phyloP scores from a whole-genome alignment of 257 asterid genomes.

The Datura wrightii region DNA sequence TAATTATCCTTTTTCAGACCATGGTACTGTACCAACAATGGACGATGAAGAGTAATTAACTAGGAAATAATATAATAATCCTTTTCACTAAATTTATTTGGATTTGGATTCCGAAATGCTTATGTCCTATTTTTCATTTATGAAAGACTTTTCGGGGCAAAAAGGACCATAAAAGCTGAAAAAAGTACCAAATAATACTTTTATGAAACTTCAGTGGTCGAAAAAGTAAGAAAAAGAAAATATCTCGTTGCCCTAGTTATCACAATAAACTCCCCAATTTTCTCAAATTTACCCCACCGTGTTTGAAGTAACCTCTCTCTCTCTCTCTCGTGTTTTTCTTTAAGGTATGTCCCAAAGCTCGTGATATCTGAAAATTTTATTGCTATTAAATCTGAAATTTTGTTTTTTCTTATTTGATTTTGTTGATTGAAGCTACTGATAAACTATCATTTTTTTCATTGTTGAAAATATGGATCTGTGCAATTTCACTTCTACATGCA shows the following conservation, averaged over 20 bases:
- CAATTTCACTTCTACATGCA: background rate
- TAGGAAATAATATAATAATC: too few relatives aligned
- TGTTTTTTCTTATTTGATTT: background rate
- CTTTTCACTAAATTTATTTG: too few relatives aligned
- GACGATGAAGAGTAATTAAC: background rate
- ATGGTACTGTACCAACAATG: background rate
- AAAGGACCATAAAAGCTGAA: background rate
- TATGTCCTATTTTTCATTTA: background rate
- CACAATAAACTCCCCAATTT: background rate
- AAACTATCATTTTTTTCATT: background rate
- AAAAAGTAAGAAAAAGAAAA: background rate
- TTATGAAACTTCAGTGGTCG: background rate
- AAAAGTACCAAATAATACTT: background rate
- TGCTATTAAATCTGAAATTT: background rate
- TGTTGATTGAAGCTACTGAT: background rate
- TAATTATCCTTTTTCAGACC: too few relatives aligned
- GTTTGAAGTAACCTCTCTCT: background rate
- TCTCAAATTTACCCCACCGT: background rate
- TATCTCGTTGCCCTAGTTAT: background rate
- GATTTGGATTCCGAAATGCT: too few relatives aligned
- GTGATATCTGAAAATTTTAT: background rate
- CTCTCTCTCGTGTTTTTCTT: background rate
- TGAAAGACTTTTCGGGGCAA: background rate
- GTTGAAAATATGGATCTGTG: slow-evolving; percentile 11
- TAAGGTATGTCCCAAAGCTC: background rate